Base-by-base conservation (phyloP, 2,329 filamentous ascomycete species). In the Aspergillus viridinutans region DNA sequence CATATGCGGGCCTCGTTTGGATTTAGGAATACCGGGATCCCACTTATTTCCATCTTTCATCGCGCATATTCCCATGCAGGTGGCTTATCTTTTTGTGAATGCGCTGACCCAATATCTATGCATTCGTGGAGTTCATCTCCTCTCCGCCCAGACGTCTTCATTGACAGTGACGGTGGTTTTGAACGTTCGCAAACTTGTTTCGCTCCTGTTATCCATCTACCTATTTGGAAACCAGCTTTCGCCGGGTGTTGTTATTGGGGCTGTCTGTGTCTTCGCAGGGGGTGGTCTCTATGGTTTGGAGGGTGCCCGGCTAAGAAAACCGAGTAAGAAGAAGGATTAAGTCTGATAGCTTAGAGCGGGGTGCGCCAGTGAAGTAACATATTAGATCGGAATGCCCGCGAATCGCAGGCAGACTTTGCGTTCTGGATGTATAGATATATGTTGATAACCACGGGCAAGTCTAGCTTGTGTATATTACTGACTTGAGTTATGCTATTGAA, bases 131-230 rank as follows among this genome's bases (percentile, higher is more conserved):
- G 94, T 99, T 56, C 97, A 97, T 65, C 83, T 96, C n/a, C 81
- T 99, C 4, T 92, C 90, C 1, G 90, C 93, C 0, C 88, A 88
- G 54, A 90, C 90, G 3, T 93, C 92, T 3, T 95, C 94, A 0
- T 82, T 99, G 55, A 97, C 94, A 0, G 94, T 99, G 25, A 97
- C 93, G 1, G 96, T 99, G 66, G 92, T 97, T 50, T 81, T 99
- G 58, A 99, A 97, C 72, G 90, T 99, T 58, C 85, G 94, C 65
- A 99, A 99, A 75, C 80, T 99, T 21, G 88, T 96, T 55, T 97
- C 92, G 67, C 83, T 97, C 59, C 78, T 97, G 60, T 74, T 97
- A 57, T 97, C 92, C 66, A 95, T 97, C 58, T 93, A 92, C 83
- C 75, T 99, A 1, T 99, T 99, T 75, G 94, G 93, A 4, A 97